Evolutionary conservation across 257 asterid genomes (phyloP).

Genomic region (Nicotiana obtusifolia): DNA sequence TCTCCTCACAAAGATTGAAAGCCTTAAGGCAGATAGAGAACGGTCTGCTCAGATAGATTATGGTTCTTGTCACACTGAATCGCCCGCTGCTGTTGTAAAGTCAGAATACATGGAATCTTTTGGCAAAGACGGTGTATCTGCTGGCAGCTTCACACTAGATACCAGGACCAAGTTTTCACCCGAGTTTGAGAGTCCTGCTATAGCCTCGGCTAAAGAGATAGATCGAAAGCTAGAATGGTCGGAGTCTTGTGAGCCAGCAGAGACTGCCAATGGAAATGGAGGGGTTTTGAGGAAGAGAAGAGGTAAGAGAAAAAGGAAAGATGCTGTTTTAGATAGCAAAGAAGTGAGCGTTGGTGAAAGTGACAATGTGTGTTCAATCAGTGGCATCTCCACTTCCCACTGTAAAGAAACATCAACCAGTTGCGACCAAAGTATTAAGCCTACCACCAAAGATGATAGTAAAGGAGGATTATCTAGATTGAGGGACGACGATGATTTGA

Average conservation of each 20-base stretch:
- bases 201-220: slow-evolving; percentile 13
- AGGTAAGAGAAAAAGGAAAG: slow-evolving; percentile 67
- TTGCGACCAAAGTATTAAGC: slow-evolving; percentile 18
- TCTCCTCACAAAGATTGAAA: slow-evolving; percentile 58
- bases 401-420: slow-evolving; percentile 36
- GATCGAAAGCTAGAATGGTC: slow-evolving; percentile 28
- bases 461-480: slow-evolving; percentile 17
- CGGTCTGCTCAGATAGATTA: background rate
- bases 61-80: slow-evolving; percentile 30
- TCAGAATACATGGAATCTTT: slow-evolving; percentile 42
- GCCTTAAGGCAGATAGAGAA: slow-evolving; percentile 42
- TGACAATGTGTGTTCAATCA: slow-evolving; percentile 48
- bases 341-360: slow-evolving; percentile 54
- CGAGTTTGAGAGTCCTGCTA: slow-evolving; percentile 26
- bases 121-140: slow-evolving; percentile 53
- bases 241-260: slow-evolving; percentile 22
- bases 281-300: slow-evolving; percentile 54
- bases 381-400: slow-evolving; percentile 29
- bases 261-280: slow-evolving; percentile 18
- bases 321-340: slow-evolving; percentile 28
- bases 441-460: slow-evolving; percentile 17
- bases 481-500: slow-evolving; percentile 28
- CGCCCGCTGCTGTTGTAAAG: slow-evolving; percentile 35
- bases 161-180: slow-evolving; percentile 33
- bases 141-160: slow-evolving; percentile 66